Percentiles rank a stretch among this genome's conserved stretches.
These are phyloP conservation scores for Rhododendron simsii DNA, from an alignment of 148 eudicot species.

Conservation along the genomic window DNA sequence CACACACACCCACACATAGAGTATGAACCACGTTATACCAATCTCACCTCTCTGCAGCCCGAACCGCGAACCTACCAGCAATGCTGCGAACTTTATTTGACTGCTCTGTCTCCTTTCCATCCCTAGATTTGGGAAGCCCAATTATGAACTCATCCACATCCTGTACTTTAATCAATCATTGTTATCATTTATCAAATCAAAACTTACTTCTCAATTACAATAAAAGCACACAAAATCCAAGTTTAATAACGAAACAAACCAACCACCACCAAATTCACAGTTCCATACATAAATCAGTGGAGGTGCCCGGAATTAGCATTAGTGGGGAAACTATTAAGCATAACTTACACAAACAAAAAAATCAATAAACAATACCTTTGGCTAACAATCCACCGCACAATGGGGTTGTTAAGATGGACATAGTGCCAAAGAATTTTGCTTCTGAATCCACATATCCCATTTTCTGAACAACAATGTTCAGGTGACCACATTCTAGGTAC, in stretches of 20 bases:
- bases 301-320: neutral
- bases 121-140: neutral
- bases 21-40: neutral
- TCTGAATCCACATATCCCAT: neutral
- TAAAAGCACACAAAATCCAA: neutral
- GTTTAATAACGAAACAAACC: neutral
- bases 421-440: neutral
- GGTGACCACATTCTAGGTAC: neutral
- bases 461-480: neutral
- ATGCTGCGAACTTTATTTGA: slow-evolving; percentile 12
- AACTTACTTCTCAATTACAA: neutral
- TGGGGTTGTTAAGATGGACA: neutral
- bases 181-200: neutral
- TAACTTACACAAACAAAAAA: too few species aligned
- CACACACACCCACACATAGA: neutral
- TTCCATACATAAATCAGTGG: neutral
- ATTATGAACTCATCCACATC: slow-evolving; percentile 19
- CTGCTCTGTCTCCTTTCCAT: neutral
- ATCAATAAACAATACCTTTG: neutral
- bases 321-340: neutral
- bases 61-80: slow-evolving; percentile 10
- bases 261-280: neutral
- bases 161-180: neutral
- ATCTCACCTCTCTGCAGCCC: slow-evolving; percentile 23
- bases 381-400: neutral